phyloP scores from a whole-genome alignment of 2,329 filamentous ascomycete genomes.

The Penicillium sp. region DNA sequence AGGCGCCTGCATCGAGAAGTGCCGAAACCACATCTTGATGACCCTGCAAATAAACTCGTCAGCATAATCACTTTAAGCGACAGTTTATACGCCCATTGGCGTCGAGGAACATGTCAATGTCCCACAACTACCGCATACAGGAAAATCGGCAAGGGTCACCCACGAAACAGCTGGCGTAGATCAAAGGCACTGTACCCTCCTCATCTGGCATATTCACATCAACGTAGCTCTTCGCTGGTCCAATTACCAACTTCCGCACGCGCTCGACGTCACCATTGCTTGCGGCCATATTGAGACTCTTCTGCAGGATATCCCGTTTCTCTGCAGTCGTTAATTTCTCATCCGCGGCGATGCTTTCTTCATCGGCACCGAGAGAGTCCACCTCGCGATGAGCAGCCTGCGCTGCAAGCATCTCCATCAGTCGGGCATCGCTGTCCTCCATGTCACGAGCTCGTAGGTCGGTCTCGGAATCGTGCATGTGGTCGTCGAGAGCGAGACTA shows the following conservation, averaged over 20 bases:
- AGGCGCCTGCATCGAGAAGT: constrained; percentile 79
- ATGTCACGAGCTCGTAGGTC: constrained; percentile 39
- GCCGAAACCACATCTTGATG: constrained; percentile 86
- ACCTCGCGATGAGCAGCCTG: constrained; percentile 83
- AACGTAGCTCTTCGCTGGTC: constrained; percentile 72
- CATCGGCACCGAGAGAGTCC: constrained; percentile 69
- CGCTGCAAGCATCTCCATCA: constrained; percentile 95
- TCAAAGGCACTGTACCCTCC: constrained; percentile 92
- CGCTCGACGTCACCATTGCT: constrained; percentile 91
- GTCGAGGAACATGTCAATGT: background rate
- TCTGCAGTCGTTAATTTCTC: constrained; percentile 72
- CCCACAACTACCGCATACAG: background rate
- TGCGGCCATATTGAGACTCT: constrained; percentile 87
- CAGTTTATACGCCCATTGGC: background rate
- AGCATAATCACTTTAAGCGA: background rate
- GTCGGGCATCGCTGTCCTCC: constrained; percentile 78
- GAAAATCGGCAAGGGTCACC: constrained; percentile 37
- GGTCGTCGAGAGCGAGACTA: constrained; percentile 80
- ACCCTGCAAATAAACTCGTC: constrained; percentile 55
- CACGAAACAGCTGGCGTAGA: constrained; percentile 98
- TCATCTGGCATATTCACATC: constrained; percentile 88
- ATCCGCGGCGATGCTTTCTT: constrained; percentile 75
- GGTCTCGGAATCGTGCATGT: constrained; percentile 66
- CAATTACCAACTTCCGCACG: constrained; percentile 72
- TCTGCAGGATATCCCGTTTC: constrained; percentile 81